Evolutionary conservation across 805 yeast species (phyloP).

Genomic region (Hanseniaspora vineae): DNA sequence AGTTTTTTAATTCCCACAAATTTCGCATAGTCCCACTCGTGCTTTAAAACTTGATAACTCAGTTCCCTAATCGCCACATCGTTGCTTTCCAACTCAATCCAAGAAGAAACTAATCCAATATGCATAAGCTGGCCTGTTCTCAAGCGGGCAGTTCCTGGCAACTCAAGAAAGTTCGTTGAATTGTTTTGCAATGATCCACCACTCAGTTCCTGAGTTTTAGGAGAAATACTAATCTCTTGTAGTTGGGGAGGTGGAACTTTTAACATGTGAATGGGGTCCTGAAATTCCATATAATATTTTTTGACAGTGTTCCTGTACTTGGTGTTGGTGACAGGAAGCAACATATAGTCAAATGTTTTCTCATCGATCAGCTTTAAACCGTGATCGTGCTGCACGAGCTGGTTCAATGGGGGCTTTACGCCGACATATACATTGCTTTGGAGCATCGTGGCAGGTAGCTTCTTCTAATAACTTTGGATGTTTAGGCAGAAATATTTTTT

Average conservation of each 20-base stretch:
- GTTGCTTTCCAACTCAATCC: slow-evolving; percentile 55
- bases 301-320: slow-evolving; percentile 33
- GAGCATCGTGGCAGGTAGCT: no score
- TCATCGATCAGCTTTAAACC: slow-evolving; percentile 18
- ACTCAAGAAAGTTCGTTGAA: no score
- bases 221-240: slow-evolving; percentile 23
- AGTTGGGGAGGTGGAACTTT: slow-evolving; percentile 20
- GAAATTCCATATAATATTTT: slow-evolving; percentile 4
- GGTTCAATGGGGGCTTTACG: slow-evolving; percentile 30
- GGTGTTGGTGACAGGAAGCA: slow-evolving; percentile 42
- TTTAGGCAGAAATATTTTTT: no score
- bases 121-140: background rate
- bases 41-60: slow-evolving; percentile 41
- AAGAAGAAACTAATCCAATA: slow-evolving; percentile 49
- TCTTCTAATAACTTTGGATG: no score
- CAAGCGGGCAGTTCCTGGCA: no score
- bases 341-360: slow-evolving; percentile 34
- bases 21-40: slow-evolving; percentile 46
- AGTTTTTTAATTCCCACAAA: slow-evolving; percentile 45
- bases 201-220: slow-evolving; percentile 3
- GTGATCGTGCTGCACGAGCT: slow-evolving; percentile 19
- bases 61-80: slow-evolving; percentile 37
- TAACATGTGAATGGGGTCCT: slow-evolving; percentile 6
- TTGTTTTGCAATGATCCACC: no score
- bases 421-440: slow-evolving; percentile 30